These are phyloP conservation scores for Nakataea oryzae DNA, from an alignment of 2,329 filamentous ascomycete species.

Conservation along the genomic window DNA sequence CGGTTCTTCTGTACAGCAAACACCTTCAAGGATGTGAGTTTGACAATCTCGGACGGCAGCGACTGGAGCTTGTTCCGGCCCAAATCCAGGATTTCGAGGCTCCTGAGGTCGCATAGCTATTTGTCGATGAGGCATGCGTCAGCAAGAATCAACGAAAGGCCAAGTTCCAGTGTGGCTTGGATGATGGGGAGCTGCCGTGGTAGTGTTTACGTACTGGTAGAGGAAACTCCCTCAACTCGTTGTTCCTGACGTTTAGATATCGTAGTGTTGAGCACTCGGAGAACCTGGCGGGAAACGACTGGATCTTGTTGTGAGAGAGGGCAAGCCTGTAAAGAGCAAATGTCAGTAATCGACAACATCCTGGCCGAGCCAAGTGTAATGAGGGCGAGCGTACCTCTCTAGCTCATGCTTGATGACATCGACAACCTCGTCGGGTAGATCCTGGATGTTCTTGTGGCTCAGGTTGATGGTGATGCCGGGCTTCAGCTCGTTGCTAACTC, in stretches of 20 bases:
- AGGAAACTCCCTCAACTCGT: slow-evolving; percentile 56
- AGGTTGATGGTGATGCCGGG: slow-evolving; percentile 70
- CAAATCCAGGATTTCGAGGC: slow-evolving; percentile 86
- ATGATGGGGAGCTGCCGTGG: not conserved
- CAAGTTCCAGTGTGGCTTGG: not conserved
- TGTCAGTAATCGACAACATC: slow-evolving; percentile 10
- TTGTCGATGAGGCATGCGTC: not conserved
- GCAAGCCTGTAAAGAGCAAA: slow-evolving; percentile 46
- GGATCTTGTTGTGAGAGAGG: slow-evolving; percentile 69
- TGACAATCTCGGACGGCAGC: slow-evolving; percentile 70
- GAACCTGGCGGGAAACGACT: slow-evolving; percentile 59
- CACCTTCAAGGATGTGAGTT: slow-evolving; percentile 77
- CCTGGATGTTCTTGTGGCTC: slow-evolving; percentile 63
- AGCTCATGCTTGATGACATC: slow-evolving; percentile 65
- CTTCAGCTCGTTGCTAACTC: slow-evolving; percentile 50
- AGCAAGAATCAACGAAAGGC: slow-evolving; percentile 9
- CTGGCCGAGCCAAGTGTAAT: not conserved
- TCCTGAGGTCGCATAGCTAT: slow-evolving; percentile 75
- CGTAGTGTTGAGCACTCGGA: slow-evolving; percentile 67
- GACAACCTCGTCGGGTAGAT: slow-evolving; percentile 62
- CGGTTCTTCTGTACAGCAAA: slow-evolving; percentile 80
- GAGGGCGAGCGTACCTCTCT: slow-evolving; percentile 45
- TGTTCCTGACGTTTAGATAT: slow-evolving; percentile 73
- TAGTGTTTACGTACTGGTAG: slow-evolving; percentile 32
- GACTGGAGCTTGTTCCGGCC: slow-evolving; percentile 75